Percentiles rank a stretch among this genome's conserved stretches.
phyloP scores from a whole-genome alignment of 2,329 filamentous ascomycete genomes.

The Colletotrichum nymphaeae region DNA sequence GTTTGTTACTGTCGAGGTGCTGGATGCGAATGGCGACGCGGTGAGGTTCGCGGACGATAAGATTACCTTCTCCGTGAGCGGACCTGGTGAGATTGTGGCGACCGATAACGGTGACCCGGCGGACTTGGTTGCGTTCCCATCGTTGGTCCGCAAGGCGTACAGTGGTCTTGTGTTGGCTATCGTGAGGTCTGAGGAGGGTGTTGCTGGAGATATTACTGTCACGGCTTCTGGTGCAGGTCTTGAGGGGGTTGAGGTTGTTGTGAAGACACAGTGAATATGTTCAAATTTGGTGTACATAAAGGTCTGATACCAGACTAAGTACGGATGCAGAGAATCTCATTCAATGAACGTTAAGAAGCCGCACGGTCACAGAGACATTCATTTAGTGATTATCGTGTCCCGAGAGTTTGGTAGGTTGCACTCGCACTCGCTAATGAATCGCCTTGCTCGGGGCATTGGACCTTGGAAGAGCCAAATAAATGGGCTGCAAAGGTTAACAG shows the following conservation, averaged over 20 bases:
- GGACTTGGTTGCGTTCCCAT: slow-evolving; percentile 56
- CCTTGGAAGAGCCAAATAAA: neutral
- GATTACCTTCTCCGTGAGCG: slow-evolving; percentile 56
- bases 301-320: neutral
- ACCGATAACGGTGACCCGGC: slow-evolving; percentile 64
- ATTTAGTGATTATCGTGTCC: neutral
- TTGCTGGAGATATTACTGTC: slow-evolving; percentile 9
- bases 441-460: neutral
- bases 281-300: neutral
- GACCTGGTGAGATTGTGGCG: slow-evolving; percentile 56
- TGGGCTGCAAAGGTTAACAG: neutral
- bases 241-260: slow-evolving; percentile 1
- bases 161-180: slow-evolving; percentile 54
- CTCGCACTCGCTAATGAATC: neutral
- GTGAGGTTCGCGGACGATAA: slow-evolving; percentile 55
- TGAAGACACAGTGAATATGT: neutral
- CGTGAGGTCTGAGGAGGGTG: slow-evolving; percentile 43
- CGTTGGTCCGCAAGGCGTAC: slow-evolving; percentile 51
- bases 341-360: neutral
- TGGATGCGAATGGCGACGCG: slow-evolving; percentile 54
- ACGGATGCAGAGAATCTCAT: neutral
- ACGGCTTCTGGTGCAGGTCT: slow-evolving; percentile 6
- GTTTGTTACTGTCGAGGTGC: slow-evolving; percentile 57
- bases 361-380: too few relatives aligned
- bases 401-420: neutral